Base-by-base conservation (phyloP, 192 early-diverging fungal genomes). In the Coemansia sp. region DNA sequence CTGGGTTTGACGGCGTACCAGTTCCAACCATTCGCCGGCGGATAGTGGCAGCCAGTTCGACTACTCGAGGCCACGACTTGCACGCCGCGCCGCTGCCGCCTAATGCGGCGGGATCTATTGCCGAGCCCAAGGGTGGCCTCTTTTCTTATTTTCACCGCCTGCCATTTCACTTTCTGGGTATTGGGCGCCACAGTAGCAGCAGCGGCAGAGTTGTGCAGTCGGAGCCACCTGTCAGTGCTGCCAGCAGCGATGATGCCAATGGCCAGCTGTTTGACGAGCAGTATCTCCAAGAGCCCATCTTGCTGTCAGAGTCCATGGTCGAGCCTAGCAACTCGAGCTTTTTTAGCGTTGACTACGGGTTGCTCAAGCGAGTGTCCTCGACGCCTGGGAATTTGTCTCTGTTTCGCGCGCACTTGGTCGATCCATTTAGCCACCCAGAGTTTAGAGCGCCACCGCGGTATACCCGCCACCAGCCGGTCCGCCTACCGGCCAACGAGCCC, bases 381-480 rank as follows among this genome's bases (percentile, higher is more conserved):
- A 67, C 67, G 9, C 76, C 76, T 2, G 76, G 76, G 17, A 79
- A 72, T 56, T 36, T 79, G 54, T 72, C 69, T n/a, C 50, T 79
- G 59, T 72, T 79, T 32, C 65, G 76, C n/a, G 70, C 69, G 21
- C 70, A 72, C 43, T 63, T 79, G 56, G 63, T 57, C 2, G 65
- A 79, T 36, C 73, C 79, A 0, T 60, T 76, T 17, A 57, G 60
- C 3, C 65, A 66, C 4, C 80, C 80, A 19, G 80, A 82, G 57
- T 82, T 82, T 48, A 66, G 76, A 43, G 54, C 81, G 62, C 68
- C 74, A 27, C 83, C 83, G 10, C 59, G 72, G 26, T 81, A 84
- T 63, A 82, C 87, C 17, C 80, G 83, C 3, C 68, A 82, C 33
- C 82, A 84, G 62, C 84, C 87, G 7, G 64, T 82, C 5, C 74